phyloP scores from a whole-genome alignment of 2,329 filamentous ascomycete genomes.

The Neoascochyta sp. region DNA sequence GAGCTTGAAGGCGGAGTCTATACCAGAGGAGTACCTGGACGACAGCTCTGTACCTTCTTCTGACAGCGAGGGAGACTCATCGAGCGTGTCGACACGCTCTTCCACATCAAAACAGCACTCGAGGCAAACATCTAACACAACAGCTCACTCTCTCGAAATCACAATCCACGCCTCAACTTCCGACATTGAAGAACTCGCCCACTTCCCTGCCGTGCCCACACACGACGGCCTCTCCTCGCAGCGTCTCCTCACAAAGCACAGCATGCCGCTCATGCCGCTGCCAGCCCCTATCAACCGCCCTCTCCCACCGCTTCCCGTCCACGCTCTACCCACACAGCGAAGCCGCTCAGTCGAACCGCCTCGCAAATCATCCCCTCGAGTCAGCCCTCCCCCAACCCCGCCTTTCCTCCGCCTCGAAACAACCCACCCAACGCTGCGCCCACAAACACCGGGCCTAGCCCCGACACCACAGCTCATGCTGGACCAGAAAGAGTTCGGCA shows the following conservation, averaged over 20 bases:
- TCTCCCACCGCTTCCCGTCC: conserved; percentile 22
- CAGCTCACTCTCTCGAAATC: conserved; percentile 25
- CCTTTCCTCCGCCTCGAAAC: conserved; percentile 8
- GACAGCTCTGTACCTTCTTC: conserved; percentile 17
- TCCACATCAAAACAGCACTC: conserved; percentile 13
- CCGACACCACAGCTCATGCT: too few relatives aligned
- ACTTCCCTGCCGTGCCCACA: conserved; percentile 7
- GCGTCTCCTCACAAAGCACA: conserved; percentile 8
- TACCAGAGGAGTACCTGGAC: conserved; percentile 19
- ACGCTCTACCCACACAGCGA: too few relatives aligned
- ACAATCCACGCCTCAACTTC: conserved; percentile 26
- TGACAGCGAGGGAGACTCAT: conserved; percentile 17
- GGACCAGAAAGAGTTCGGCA: conserved; percentile 7
- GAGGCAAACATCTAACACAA: conserved; percentile 20
- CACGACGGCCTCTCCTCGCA: conserved; percentile 7
- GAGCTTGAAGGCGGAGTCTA: conserved; percentile 15
- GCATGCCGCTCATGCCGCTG: conserved; percentile 7
- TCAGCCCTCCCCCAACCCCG: conserved; percentile 5
- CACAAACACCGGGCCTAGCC: conserved; percentile 7
- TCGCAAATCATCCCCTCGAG: too few relatives aligned
- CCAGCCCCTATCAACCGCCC: conserved; percentile 21
- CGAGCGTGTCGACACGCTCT: conserved; percentile 8
- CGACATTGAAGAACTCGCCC: conserved; percentile 19
- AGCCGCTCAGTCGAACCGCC: too few relatives aligned
- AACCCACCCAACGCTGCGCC: conserved; percentile 14